These are phyloP conservation scores for Arabidopsis arenosa DNA, from an alignment of 345 rosid species.

Conservation along the genomic window DNA sequence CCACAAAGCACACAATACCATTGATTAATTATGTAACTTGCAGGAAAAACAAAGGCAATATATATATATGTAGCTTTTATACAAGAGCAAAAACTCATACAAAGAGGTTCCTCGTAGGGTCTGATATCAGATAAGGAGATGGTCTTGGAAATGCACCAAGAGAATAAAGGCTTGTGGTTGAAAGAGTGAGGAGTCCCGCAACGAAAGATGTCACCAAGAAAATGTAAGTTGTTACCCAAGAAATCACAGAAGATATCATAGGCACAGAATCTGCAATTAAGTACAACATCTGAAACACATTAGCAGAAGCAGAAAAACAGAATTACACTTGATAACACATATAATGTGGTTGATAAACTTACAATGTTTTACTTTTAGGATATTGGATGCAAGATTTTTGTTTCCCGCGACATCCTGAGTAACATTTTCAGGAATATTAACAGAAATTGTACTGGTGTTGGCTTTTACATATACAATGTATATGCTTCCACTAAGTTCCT, in stretches of 20 bases:
- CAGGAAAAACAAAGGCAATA: background rate
- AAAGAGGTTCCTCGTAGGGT: slow-evolving; percentile 79
- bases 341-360: slow-evolving; percentile 40
- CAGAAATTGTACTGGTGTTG: slow-evolving; percentile 50
- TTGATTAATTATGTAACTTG: background rate
- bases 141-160: slow-evolving; percentile 68
- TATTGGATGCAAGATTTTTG: slow-evolving; percentile 71
- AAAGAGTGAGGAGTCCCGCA: slow-evolving; percentile 77
- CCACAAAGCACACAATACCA: slow-evolving; percentile 1
- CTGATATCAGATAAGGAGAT: slow-evolving; percentile 58
- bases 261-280: slow-evolving; percentile 71
- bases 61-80: background rate
- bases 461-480: slow-evolving; percentile 69
- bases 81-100: slow-evolving; percentile 51
- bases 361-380: slow-evolving; percentile 82
- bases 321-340: background rate
- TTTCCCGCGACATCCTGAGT: slow-evolving; percentile 92
- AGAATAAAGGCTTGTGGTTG: slow-evolving; percentile 81
- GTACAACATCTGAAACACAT: slow-evolving; percentile 23
- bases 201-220: slow-evolving; percentile 62
- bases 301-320: slow-evolving; percentile 1
- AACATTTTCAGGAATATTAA: slow-evolving; percentile 76
- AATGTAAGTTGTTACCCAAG: slow-evolving; percentile 56
- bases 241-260: slow-evolving; percentile 53
- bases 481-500: slow-evolving; percentile 64